phyloP scores from a whole-genome alignment of 1,284 basidiomycete species.

The Phylloboletellus chloephorus region DNA sequence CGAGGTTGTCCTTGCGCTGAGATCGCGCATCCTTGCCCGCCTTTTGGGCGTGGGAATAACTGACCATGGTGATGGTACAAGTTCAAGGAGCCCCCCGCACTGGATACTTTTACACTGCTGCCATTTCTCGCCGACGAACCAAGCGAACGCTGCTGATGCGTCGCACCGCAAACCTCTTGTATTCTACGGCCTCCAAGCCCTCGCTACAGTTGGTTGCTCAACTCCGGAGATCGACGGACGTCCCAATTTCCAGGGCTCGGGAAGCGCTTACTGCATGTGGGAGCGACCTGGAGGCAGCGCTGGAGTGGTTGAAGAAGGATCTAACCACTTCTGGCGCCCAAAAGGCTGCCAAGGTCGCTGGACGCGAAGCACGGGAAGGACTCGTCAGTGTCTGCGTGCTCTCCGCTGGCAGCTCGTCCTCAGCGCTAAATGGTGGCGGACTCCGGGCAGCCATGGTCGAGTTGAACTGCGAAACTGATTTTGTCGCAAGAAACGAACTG shows the following conservation, averaged over 20 bases:
- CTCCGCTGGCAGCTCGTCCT: constrained; percentile 44
- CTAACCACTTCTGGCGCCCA: constrained; percentile 65
- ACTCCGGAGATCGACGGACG: constrained; percentile 76
- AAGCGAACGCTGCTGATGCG: constrained; percentile 16
- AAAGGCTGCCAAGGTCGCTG: constrained; percentile 81
- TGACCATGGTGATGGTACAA: too few species aligned
- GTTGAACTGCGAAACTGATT: constrained; percentile 96
- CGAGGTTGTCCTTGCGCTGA: too few species aligned
- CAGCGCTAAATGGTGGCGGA: constrained; percentile 36
- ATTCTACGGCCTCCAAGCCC: constrained; percentile 42
- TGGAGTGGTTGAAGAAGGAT: constrained; percentile 79
- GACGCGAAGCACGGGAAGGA: constrained; percentile 72
- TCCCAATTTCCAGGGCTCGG: constrained; percentile 82
- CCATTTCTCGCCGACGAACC: constrained; percentile 8
- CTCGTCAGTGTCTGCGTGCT: constrained; percentile 74
- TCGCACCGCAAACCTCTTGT: constrained; percentile 18
- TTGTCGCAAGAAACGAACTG: constrained; percentile 84
- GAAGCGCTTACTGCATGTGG: constrained; percentile 77
- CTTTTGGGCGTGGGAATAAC: too few species aligned
- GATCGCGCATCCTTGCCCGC: too few species aligned
- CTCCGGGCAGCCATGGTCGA: constrained; percentile 85
- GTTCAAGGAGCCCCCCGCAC: too few species aligned
- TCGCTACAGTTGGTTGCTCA: constrained; percentile 78
- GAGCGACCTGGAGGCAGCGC: constrained; percentile 70
- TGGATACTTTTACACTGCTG: constrained; percentile 10